These are phyloP conservation scores for Clavispora carvajalis DNA, from an alignment of 805 yeast species.

Conservation along the genomic window DNA sequence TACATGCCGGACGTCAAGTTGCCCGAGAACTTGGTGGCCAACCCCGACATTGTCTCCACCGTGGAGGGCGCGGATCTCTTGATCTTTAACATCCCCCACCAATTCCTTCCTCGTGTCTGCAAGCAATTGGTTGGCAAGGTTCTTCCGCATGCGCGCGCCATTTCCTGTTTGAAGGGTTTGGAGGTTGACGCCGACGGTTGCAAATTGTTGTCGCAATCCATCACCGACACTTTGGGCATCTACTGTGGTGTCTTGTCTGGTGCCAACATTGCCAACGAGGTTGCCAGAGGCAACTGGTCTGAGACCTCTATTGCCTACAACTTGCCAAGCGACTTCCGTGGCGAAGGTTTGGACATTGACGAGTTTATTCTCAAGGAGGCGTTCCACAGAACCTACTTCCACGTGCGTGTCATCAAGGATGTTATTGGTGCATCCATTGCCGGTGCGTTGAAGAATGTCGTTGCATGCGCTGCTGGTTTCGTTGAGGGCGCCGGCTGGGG, in stretches of 20 bases:
- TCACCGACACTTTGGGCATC: constrained; percentile 40
- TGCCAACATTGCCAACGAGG: constrained; percentile 45
- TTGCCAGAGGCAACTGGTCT: constrained; percentile 43
- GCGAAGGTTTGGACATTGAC: constrained; percentile 39
- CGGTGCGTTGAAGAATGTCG: constrained; percentile 44
- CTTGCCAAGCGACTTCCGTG: constrained; percentile 34
- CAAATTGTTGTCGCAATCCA: constrained; percentile 39
- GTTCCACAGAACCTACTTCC: constrained; percentile 44
- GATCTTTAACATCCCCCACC: constrained; percentile 44
- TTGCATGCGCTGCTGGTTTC: constrained; percentile 42
- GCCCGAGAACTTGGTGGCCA: constrained; percentile 37
- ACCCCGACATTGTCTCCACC: constrained; percentile 34
- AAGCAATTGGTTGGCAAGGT: constrained; percentile 36
- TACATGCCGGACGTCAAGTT: constrained; percentile 39
- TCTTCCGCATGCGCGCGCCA: constrained; percentile 35
- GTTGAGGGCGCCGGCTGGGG: constrained; percentile 47
- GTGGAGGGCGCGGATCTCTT: constrained; percentile 39
- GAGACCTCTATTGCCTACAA: constrained; percentile 43
- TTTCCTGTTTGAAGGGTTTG: constrained; percentile 42
- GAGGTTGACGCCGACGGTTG: constrained; percentile 41
- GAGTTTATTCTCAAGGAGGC: constrained; percentile 35
- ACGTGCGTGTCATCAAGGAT: constrained; percentile 40
- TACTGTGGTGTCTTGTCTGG: constrained; percentile 44
- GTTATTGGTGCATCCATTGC: constrained; percentile 44
- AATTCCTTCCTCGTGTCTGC: constrained; percentile 37